These are phyloP conservation scores for Lactarius tabidus DNA, from an alignment of 768 basidiomycete genomes.

Conservation along the genomic window DNA sequence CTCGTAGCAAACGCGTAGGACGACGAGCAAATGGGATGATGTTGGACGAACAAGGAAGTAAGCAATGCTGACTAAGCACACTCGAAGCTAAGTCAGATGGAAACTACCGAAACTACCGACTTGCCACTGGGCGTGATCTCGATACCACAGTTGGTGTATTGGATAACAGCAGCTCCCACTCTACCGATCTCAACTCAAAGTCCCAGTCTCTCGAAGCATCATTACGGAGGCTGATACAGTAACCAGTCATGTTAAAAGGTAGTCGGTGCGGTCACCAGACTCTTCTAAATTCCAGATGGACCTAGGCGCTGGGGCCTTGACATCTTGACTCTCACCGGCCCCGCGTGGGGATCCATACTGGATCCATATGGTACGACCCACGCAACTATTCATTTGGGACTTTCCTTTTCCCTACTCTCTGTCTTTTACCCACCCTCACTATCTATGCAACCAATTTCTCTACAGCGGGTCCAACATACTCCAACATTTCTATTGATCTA, in stretches of 20 bases:
- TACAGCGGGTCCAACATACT: not conserved
- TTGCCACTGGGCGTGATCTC: too few relatives aligned
- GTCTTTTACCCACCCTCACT: not conserved
- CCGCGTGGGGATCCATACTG: not conserved
- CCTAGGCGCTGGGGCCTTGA: not conserved
- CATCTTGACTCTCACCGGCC: not conserved
- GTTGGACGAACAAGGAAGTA: too few relatives aligned
- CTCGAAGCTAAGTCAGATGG: too few relatives aligned
- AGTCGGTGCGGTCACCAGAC: not conserved
- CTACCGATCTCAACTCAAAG: not conserved
- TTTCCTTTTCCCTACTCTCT: not conserved
- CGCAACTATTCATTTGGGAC: not conserved
- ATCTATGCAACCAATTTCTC: constrained; percentile 1
- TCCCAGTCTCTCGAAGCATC: not conserved
- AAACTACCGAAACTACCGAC: too few relatives aligned
- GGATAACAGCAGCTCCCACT: not conserved
- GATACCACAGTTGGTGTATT: too few relatives aligned
- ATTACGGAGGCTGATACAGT: not conserved
- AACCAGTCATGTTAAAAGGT: too few relatives aligned
- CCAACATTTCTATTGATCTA: not conserved
- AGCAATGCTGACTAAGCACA: constrained; percentile 15
- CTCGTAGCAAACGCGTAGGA: not conserved
- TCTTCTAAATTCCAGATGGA: not conserved
- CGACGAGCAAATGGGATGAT: not conserved
- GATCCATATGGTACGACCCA: not conserved